Evolutionary conservation across 2,329 filamentous ascomycete genomes (phyloP), one percentile per base, ranked within the genome.

Genomic region (Calycina herbarum): DNA sequence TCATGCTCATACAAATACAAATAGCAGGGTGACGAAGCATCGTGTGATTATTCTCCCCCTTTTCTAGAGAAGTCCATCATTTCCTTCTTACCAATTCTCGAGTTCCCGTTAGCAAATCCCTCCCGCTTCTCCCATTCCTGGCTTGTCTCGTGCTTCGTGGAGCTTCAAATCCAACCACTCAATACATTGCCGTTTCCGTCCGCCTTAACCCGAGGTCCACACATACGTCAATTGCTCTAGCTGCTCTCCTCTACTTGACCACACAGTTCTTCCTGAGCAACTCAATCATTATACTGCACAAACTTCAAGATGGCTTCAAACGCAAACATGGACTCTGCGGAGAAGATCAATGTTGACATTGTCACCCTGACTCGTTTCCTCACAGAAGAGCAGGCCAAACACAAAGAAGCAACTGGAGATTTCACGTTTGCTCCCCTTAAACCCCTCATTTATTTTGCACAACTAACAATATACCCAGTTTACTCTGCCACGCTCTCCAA

Each of bases 401-500:
- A 96, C 82, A 90, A 90, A 77, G 93, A 98, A 78, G 95, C 95
- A 63, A 97, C 94, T 15, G 95, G 95, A 82, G 95, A 99, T 82
- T 99, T 99, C 82, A 99, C 95, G 93, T 97, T 85, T 68, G 90
- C 35, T n/a, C 61, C 29, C 38, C 20, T 2, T 29, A 29, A 54
- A 13, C 45, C 27, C 48, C 24, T 38, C n/a, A 51, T 51, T 24
- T 13, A 10, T 13, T 51, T 51, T 0, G 56, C 17, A 6, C 27
- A 58, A 8, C 67, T 70, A 65, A 71, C 63, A 64, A 20, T 3
- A 38, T 42, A 48, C 62, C 75, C 8, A 97, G 94, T 75, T 86
- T 99, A 62, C 88, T 99, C 67, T 97, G 93, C 85, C 95, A 99
- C 79, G 94, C 95, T 67, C 91, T 99, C 66, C 95, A 98, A 80